Percentiles rank a stretch among this genome's conserved stretches.
phyloP scores from a whole-genome alignment of 148 eudicot species.

The Rhododendron henanense region DNA sequence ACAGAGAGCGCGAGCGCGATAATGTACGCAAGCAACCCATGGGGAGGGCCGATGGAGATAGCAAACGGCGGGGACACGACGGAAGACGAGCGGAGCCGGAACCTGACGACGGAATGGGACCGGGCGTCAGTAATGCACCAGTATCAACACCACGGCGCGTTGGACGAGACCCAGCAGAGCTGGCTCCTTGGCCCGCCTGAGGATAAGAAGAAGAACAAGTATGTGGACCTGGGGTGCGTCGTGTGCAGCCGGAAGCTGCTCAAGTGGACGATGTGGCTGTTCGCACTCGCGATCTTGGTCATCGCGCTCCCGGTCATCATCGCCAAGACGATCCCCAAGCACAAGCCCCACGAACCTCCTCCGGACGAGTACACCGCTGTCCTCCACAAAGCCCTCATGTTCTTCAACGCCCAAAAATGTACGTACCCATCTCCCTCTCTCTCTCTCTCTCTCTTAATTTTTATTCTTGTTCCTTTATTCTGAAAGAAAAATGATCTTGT shows the following conservation, averaged over 20 bases:
- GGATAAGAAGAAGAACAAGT: conserved; percentile 30
- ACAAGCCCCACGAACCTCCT: conserved; percentile 19
- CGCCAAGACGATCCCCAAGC: conserved; percentile 40
- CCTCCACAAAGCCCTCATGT: conserved; percentile 50
- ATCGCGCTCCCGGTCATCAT: conserved; percentile 36
- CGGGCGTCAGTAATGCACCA: conserved; percentile 29
- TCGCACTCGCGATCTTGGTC: conserved; percentile 21
- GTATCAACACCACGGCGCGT: conserved; percentile 15
- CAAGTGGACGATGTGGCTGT: conserved; percentile 25
- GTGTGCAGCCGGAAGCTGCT: conserved; percentile 31
- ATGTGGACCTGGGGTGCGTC: conserved; percentile 52
- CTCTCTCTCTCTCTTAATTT: background rate
- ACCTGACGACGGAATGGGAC: conserved; percentile 32
- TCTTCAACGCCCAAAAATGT: conserved; percentile 70
- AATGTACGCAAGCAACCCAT: conserved; percentile 31
- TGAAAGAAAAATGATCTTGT: background rate
- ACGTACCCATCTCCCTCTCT: conserved; percentile 14
- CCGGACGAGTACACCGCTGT: conserved; percentile 49
- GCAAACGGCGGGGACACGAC: conserved; percentile 6
- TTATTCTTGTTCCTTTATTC: background rate
- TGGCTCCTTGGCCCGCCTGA: conserved; percentile 40
- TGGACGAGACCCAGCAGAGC: conserved; percentile 49
- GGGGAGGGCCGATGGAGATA: conserved; percentile 48
- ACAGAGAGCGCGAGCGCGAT: background rate
- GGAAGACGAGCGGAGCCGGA: conserved; percentile 15